Base-by-base conservation (phyloP, 164 flowering plant species). In the Buxus sempervirens region DNA sequence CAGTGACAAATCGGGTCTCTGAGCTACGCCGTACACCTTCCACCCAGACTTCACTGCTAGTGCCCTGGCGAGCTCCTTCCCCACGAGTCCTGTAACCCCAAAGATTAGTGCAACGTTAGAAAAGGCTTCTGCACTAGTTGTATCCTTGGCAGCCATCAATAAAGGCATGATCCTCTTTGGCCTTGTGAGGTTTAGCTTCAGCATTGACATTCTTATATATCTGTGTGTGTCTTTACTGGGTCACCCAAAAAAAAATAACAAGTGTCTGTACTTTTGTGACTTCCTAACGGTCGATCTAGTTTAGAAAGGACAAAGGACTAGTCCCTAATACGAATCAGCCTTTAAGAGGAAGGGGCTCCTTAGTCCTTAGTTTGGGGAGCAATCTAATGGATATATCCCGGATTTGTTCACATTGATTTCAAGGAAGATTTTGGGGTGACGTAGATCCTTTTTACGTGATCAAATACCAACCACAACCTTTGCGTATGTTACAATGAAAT, bases 31-130 rank as follows among this genome's bases (percentile, higher is more conserved):
- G 42, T 90, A 91, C 9, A 91, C 87, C 68, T 84, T 88, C 95
- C 94, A 92, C 0, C 57, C 58, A 9, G 75, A 21, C 54, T 64
- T 71, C 0, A 81, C 67, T 22, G 66, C 60, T 0, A 93, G 81
- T 23, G n/a, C 78, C 59, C 42, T 75, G 13, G 85, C 91, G 0
- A 93, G 79, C 83, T 86, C 91, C 64, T 73, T 82, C 4, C 98
- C 98, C 0, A 91, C 98, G 0, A 93, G 81, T 57, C 98, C 98
- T 0, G 97, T 90, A 4, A 78, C 96, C 8, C 98, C 98, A 58
- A 87, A 84, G 71, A 93, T 86, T 66, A 82, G 69, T 0, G 94
- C 96, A 3, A 90, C 93, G 53, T 74, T 68, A 18, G 15, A 10
- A 24, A 36, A 23, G 27, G 54, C 48, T 22, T 51, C 64, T 22